Evolutionary conservation across 441 rosid genomes (phyloP).

Genomic region (Pelargonium hybrid): DNA sequence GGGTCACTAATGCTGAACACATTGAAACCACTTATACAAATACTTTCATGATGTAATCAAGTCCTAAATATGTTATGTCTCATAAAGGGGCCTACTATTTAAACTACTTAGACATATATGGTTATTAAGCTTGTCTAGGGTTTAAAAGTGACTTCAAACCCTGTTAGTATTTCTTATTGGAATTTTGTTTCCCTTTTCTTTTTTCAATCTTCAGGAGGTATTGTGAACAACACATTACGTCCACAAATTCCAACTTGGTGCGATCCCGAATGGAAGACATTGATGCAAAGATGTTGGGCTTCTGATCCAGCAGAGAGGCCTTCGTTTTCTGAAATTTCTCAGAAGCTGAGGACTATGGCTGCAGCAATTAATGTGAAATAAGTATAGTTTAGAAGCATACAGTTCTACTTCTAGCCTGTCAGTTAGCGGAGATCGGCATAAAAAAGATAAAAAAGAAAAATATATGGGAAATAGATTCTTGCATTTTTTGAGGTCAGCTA

Average conservation of each 20-base stretch:
- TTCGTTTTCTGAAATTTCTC: conserved; percentile 30
- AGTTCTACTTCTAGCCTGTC: neutral
- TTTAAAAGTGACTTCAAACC: neutral
- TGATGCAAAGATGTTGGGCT: conserved; percentile 91
- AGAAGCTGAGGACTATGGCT: conserved; percentile 6
- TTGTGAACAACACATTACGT: conserved; percentile 84
- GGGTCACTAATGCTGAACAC: too few species aligned
- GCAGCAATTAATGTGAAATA: conserved; percentile 1
- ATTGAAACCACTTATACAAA: too few species aligned
- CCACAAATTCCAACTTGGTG: conserved; percentile 95
- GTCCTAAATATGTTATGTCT: neutral
- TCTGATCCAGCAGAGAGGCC: conserved; percentile 77
- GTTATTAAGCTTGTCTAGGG: too few species aligned
- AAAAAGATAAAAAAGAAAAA: neutral
- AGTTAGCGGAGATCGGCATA: neutral
- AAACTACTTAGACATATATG: neutral
- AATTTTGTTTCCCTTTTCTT: neutral
- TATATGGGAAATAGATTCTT: neutral
- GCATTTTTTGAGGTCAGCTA: neutral
- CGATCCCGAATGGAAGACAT: conserved; percentile 92
- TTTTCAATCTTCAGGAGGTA: conserved; percentile 55
- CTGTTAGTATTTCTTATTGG: neutral
- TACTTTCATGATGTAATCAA: neutral
- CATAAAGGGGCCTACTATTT: neutral
- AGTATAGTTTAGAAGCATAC: neutral